Base-by-base conservation (phyloP, 1,284 basidiomycete species). In the Melampsora larici-populina region DNA sequence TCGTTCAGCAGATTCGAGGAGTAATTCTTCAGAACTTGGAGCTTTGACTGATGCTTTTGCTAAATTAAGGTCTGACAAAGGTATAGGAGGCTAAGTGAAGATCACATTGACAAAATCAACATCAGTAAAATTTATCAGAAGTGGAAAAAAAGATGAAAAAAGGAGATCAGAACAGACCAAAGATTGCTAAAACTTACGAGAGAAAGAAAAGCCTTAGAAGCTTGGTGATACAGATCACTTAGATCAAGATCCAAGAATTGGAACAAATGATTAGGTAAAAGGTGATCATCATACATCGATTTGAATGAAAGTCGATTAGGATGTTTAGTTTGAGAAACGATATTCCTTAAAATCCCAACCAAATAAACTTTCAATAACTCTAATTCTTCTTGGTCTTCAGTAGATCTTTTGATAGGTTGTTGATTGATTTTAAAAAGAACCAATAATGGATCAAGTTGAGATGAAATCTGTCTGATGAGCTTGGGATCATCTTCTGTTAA, bases 41-140 rank as follows among this genome's bases (percentile, higher is more conserved):
- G 26, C 74, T 69, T 63, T 64, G 7, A 69, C 66, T 48, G 74
- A 76, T n/a, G 74, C 74, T 43, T 76, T 76, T 48, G 74, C 58
- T 18, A 68, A 18, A 60, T 69, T 69, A 21, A 68, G 55, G 49
- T 76, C 74, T 17, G 74, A 68, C 21, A 69, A 29, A 9, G 74
- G 48, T 8, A 65, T 55, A 24, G 33, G 40, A 11, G 74, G 74
- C 74, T 76, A 40, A 24, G 29, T 40, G n/a, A 46, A 33, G 51
- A 13, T 24, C 18, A 7, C 21, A 65, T 26, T 24, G 2, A 73
- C 1, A 0, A 46, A 15, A 33, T 29, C 33, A 18, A 48, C 21
- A n/a, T 33, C 31, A 15, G 18, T 1, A 24, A 46, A 26, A 46
- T 29, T 11, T 31, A n/a, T 36, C 36, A 33, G 8, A 31, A 26